Evolutionary conservation across 2,329 filamentous ascomycete genomes (phyloP).

Genomic region (Xylaria sp.): DNA sequence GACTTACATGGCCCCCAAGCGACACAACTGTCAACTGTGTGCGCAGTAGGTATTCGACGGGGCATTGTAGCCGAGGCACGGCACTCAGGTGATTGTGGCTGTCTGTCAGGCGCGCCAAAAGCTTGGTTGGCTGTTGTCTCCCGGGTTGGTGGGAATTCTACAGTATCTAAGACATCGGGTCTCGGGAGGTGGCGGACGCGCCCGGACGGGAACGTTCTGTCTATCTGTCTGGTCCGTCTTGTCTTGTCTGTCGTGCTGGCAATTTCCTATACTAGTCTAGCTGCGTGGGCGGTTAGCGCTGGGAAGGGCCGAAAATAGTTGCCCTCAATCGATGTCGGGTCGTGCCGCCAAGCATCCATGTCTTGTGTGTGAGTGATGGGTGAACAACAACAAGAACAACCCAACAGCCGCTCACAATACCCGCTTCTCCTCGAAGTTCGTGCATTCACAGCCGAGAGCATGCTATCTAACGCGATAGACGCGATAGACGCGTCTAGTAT

Average conservation of each 20-base stretch:
- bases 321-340: too few relatives aligned
- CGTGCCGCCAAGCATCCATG: not conserved
- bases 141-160: conserved; percentile 30
- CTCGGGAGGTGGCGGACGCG: not conserved
- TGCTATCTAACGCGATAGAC: too few relatives aligned
- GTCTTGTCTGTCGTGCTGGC: not conserved
- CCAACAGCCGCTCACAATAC: not conserved
- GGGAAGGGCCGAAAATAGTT: conserved; percentile 4
- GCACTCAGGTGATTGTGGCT: conserved; percentile 3
- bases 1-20: not conserved
- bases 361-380: not conserved
- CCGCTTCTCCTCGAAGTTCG: not conserved
- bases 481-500: conserved; percentile 13
- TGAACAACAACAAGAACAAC: not conserved
- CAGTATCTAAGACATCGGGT: not conserved
- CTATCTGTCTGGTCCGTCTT: too few relatives aligned
- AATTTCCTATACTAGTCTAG: not conserved
- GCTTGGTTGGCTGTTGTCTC: conserved; percentile 16
- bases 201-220: not conserved
- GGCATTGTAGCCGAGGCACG: conserved; percentile 6
- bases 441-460: not conserved
- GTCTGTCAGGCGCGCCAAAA: conserved; percentile 3
- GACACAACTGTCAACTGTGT: not conserved
- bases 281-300: not conserved
- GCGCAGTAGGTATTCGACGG: too few relatives aligned